Base-by-base conservation (phyloP, 345 rosid species). In the Clausena lansium region DNA sequence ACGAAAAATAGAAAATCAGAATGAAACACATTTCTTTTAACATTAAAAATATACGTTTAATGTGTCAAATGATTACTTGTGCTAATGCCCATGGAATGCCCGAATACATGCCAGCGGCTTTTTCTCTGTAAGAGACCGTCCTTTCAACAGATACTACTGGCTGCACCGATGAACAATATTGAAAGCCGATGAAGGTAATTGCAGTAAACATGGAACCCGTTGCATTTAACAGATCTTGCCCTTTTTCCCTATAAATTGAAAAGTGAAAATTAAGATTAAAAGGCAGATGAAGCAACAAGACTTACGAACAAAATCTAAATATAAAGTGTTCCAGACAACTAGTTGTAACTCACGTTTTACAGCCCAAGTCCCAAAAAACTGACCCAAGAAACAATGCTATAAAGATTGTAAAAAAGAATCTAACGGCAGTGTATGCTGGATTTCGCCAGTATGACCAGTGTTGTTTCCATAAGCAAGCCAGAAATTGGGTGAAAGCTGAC, bases 101-200 rank as follows among this genome's bases (percentile, higher is more conserved):
- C 52, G 88, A 83, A 32, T 83, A 85, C 88, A 85, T 87, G 80
- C 95, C 91, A 6, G 95, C 91, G 35, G 82, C 92, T 22, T 80
- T 81, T 32, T 91, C 95, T 82, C 93, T 85, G 63, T 88, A 89
- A 28, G 86, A 89, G 9, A 88, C 93, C 0, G 84, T 83, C 69
- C 92, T 83, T 60, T 88, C 95, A 32, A 88, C 78, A 0, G 87
- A 73, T 17, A 81, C 87, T 4, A 88, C 83, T 4, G 93, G 90
- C 76, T 88, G 88, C 27, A 87, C 88, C 1, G 92, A 20, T 14
- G 81, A 54, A 1, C 82, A 83, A 75, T 87, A 84, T 76, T 89
- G 93, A 22, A 81, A 15, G 11, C 95, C 91, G 11, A 91, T 69
- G 78, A 87, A 91, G 64, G 81, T 61, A 27, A 87, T 78, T 4